A percentile compares a stretch with the other conserved stretches of the same genome.
phyloP scores from a whole-genome alignment of 2,329 filamentous ascomycete genomes.

The Phaeosphaeriaceae sp. region DNA sequence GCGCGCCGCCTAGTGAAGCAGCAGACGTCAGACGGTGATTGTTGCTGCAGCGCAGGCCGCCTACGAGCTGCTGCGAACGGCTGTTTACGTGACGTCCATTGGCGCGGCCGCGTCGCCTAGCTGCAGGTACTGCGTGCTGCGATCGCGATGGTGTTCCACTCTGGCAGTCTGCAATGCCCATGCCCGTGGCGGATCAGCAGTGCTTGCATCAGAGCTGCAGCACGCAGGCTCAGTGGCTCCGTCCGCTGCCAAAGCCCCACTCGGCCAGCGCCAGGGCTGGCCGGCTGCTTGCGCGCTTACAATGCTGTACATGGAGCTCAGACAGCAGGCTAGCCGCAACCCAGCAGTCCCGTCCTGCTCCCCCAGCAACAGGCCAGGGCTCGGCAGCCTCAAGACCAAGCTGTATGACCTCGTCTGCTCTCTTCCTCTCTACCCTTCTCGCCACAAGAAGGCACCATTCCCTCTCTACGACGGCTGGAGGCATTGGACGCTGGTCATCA shows the following conservation, averaged over 20 bases:
- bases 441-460: conserved; percentile 46
- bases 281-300: not conserved
- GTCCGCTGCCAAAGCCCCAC: conserved; percentile 21
- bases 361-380: conserved; percentile 30
- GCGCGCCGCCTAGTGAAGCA: conserved; percentile 24
- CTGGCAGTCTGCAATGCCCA: conserved; percentile 11
- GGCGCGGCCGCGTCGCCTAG: conserved; percentile 10
- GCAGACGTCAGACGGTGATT: conserved; percentile 17
- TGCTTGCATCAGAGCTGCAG: conserved; percentile 21
- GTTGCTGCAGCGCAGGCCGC: conserved; percentile 1
- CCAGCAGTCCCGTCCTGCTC: conserved; percentile 18
- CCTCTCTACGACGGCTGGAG: conserved; percentile 29
- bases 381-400: conserved; percentile 46
- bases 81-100: conserved; percentile 18
- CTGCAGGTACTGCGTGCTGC: conserved; percentile 16
- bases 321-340: conserved; percentile 34
- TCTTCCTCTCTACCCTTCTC: conserved; percentile 47
- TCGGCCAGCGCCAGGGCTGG: not conserved
- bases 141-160: conserved; percentile 17
- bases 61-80: conserved; percentile 10
- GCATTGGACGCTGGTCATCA: conserved; percentile 35
- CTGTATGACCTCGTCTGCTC: conserved; percentile 39
- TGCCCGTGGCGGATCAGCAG: conserved; percentile 19
- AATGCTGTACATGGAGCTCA: conserved; percentile 19
- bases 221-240: conserved; percentile 25